A percentile compares a stretch with the other conserved stretches of the same genome.
phyloP scores from a whole-genome alignment of 768 basidiomycete genomes.

The Amanita rimosa region DNA sequence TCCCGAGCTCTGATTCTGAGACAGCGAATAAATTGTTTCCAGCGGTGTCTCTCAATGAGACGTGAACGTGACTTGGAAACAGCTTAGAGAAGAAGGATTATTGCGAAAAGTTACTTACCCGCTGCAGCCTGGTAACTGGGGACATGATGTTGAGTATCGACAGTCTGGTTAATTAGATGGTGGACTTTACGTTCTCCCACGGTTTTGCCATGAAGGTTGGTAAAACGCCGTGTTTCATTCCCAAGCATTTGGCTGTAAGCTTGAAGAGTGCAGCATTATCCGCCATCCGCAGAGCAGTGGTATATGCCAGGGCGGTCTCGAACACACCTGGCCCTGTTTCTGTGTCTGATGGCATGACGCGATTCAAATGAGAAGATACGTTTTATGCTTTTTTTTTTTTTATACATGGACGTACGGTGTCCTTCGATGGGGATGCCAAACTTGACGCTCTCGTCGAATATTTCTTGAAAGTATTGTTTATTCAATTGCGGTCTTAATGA shows the following conservation, averaged over 20 bases:
- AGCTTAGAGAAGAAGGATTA: background rate
- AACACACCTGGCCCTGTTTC: slow-evolving; percentile 88
- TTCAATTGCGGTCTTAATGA: slow-evolving; percentile 86
- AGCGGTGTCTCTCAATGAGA: slow-evolving; percentile 59
- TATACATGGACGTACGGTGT: slow-evolving; percentile 50
- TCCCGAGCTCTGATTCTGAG: slow-evolving; percentile 39
- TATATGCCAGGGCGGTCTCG: slow-evolving; percentile 84
- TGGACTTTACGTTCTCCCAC: slow-evolving; percentile 68
- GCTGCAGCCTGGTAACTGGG: slow-evolving; percentile 87
- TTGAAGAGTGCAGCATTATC: slow-evolving; percentile 94
- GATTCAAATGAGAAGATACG: background rate
- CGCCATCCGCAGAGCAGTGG: slow-evolving; percentile 68
- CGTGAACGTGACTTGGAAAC: slow-evolving; percentile 70
- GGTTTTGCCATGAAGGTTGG: slow-evolving; percentile 99
- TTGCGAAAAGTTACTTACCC: slow-evolving; percentile 38
- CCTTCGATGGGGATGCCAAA: slow-evolving; percentile 82
- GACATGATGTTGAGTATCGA: slow-evolving; percentile 1
- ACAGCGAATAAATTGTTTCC: slow-evolving; percentile 80
- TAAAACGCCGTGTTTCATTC: slow-evolving; percentile 78
- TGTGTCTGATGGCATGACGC: slow-evolving; percentile 45
- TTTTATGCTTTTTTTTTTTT: too few relatives aligned
- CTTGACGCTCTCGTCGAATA: slow-evolving; percentile 63
- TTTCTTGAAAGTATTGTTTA: slow-evolving; percentile 76
- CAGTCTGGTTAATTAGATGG: background rate
- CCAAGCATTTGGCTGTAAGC: slow-evolving; percentile 82